Percentiles rank a stretch among this genome's conserved stretches.
These are phyloP conservation scores for Leccinum longicurvipes DNA, from an alignment of 768 basidiomycete genomes.

Conservation along the genomic window DNA sequence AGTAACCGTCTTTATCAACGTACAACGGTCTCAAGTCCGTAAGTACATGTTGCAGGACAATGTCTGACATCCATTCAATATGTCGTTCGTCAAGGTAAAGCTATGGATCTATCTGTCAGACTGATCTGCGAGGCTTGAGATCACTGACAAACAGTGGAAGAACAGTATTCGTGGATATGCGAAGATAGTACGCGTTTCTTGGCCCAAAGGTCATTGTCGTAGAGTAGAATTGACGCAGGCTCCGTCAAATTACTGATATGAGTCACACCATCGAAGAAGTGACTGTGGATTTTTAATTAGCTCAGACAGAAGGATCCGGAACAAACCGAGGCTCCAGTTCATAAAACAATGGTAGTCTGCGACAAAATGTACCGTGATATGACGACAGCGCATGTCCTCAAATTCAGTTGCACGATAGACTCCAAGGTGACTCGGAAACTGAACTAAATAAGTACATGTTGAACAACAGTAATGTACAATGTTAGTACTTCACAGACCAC, in stretches of 20 bases:
- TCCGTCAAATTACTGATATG: background rate
- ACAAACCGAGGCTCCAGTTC: background rate
- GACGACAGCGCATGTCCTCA: background rate
- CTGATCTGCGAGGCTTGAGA: background rate
- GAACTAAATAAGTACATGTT: too few species aligned
- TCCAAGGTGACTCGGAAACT: background rate
- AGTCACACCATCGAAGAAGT: too few species aligned
- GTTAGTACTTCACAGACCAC: background rate
- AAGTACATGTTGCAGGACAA: conserved; percentile 74
- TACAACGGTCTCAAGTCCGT: conserved; percentile 74
- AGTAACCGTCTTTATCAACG: conserved; percentile 12
- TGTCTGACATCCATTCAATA: conserved; percentile 87
- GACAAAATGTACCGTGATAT: too few species aligned
- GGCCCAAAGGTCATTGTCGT: conserved; percentile 58
- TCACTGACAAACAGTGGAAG: conserved; percentile 73
- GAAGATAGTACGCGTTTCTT: conserved; percentile 79
- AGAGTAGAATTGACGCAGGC: background rate
- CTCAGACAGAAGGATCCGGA: too few species aligned
- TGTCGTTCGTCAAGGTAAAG: conserved; percentile 88
- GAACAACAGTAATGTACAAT: background rate
- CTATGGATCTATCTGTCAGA: conserved; percentile 33
- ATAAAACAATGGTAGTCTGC: background rate
- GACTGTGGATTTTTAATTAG: too few species aligned
- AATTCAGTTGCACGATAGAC: too few species aligned
- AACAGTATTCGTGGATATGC: conserved; percentile 68